Base-by-base conservation (phyloP, 441 rosid genomes). In the Corymbia calophylla region DNA sequence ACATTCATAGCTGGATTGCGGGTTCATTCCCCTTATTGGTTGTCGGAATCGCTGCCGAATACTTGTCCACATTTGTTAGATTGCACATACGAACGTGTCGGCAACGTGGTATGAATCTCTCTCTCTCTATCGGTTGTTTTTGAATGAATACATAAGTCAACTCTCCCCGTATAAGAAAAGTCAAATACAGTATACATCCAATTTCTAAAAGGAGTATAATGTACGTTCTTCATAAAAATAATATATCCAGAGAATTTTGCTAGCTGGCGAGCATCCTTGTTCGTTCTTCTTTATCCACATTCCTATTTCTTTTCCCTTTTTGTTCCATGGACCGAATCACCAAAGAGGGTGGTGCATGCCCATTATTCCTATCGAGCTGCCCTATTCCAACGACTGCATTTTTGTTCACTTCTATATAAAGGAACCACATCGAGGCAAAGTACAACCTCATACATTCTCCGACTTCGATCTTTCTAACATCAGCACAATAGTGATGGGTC, bases 381-480 rank as follows among this genome's bases (percentile, higher is more conserved):
- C 58, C 21, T 54, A 53, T 48, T 47, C 39, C 35, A 47, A 64
- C 55, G 18, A 29, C 23, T 29, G 31, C 82, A 13, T 68, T 47
- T 23, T 39, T 32, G 58, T 44, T 73, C 68, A n/a, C 80, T 35
- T 86, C 93, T 93, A 93, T 94, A 91, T 92, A 94, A 91, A 90
- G 90, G 64, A 47, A 51, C 55, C 87, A 84, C 44, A 39, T 39
- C 44, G 44, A 39, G 44, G 44, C 44, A 73, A 73, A 39, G 84
- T 21, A 39, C 84, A 23, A 73, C 51, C 48, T 73, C 77, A 90
- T 31, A 85, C 87, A 10, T 56, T 88, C 84, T 89, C 21, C 89
- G 85, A 58, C 87, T 53, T 87, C 80, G 70, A n/a, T 60, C 35
- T 88, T 23, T 77, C 70, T 31, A 80, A 87, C 49, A 93, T 92